phyloP scores from a whole-genome alignment of 2,329 filamentous ascomycete species.

The Paraphoma sp. region DNA sequence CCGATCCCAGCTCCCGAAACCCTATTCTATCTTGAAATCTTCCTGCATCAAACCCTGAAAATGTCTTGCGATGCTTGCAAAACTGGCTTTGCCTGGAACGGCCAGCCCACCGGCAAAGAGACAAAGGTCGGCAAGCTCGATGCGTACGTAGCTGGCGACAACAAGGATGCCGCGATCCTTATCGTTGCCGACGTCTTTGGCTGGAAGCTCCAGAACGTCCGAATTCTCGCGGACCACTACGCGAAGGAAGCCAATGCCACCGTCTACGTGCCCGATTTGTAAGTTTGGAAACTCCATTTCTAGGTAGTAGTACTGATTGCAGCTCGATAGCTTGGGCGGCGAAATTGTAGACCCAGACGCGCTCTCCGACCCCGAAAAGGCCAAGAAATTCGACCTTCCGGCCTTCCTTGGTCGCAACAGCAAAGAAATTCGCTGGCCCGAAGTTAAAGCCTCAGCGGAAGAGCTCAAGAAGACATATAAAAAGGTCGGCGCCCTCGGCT shows the following conservation, averaged over 20 bases:
- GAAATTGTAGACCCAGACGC: slow-evolving; percentile 37
- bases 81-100: slow-evolving; percentile 50
- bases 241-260: slow-evolving; percentile 54
- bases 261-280: slow-evolving; percentile 56
- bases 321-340: slow-evolving; percentile 48
- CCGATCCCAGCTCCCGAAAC: not conserved
- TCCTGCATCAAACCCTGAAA: slow-evolving; percentile 2
- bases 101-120: slow-evolving; percentile 46
- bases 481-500: slow-evolving; percentile 56
- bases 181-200: slow-evolving; percentile 55
- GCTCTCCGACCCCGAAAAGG: slow-evolving; percentile 34
- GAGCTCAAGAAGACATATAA: slow-evolving; percentile 43
- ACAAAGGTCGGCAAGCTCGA: slow-evolving; percentile 46
- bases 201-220: slow-evolving; percentile 55
- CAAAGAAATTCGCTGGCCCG: slow-evolving; percentile 48
- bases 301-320: not conserved
- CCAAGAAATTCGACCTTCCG: slow-evolving; percentile 47
- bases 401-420: slow-evolving; percentile 49
- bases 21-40: not conserved
- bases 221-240: slow-evolving; percentile 57
- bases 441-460: slow-evolving; percentile 46
- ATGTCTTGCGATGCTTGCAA: slow-evolving; percentile 46
- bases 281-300: slow-evolving; percentile 4
- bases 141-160: slow-evolving; percentile 53
- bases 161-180: slow-evolving; percentile 55